Evolutionary conservation across 2,329 filamentous ascomycete genomes (phyloP).

Genomic region (Fusarium irregulare): DNA sequence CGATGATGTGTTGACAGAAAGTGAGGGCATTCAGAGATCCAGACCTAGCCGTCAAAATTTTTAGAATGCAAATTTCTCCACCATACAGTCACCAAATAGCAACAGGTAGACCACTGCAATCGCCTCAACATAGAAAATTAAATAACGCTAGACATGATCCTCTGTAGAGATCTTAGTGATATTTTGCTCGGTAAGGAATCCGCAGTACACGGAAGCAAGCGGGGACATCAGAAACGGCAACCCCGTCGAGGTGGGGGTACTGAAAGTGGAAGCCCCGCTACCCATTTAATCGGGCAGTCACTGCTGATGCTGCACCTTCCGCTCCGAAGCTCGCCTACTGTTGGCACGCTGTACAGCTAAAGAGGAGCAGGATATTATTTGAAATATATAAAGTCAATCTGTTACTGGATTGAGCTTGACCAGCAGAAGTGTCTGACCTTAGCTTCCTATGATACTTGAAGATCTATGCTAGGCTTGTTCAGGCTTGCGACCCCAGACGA

Average conservation of each 20-base stretch:
- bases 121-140: too few species aligned
- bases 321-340: neutral
- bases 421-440: neutral
- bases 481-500: constrained; percentile 15
- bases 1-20: neutral
- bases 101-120: neutral
- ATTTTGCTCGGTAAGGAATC: neutral
- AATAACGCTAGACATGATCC: too few species aligned
- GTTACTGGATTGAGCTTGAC: neutral
- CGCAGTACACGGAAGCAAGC: neutral
- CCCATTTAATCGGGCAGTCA: neutral
- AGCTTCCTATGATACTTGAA: neutral
- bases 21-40: neutral
- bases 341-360: neutral
- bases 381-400: neutral
- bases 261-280: neutral
- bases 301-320: neutral
- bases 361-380: neutral
- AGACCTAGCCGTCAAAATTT: neutral
- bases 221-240: neutral
- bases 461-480: neutral
- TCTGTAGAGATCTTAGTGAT: too few species aligned
- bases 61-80: neutral
- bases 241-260: too few species aligned
- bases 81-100: neutral